Evolutionary conservation across 1,284 basidiomycete genomes (phyloP), one percentile per base, ranked within the genome.

Genomic region (Cutaneotrichosporon dermatis): DNA sequence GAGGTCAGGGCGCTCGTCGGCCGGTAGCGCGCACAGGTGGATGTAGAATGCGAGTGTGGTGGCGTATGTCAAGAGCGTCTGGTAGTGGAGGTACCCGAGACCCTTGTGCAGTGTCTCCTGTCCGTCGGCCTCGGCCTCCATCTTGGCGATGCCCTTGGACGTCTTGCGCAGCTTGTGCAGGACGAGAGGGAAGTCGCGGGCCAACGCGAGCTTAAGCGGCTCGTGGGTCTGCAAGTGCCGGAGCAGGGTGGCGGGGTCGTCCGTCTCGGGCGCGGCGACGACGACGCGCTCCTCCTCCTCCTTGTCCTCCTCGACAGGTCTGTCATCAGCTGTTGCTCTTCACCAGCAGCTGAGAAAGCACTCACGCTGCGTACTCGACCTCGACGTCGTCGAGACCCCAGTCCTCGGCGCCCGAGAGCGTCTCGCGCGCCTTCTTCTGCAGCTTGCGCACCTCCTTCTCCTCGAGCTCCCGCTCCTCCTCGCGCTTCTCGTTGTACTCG

Each of bases 21-120:
- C 82, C 76, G 74, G 89, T 84, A 78, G 86, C 83, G 88, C 81
- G 12, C 90, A 86, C 34, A 99, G 83, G 75, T 94, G 87, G 54
- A 99, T 82, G 80, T 96, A 98, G 80, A 94, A 98, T 0, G 93
- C 89, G 49, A 98, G 86, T 1, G 87, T 88, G 1, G 92, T 90
- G 8, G 89, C 83, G 75, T 99, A 99, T 8, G 93, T 90, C 48
- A 95, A 79, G 2, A 96, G 82, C 1, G 91, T 85, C 81, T 97
- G 79, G 61, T 78, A 79, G 64, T 79, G 78, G 43, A 78, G 62
- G 71, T 76, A 79, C n/a, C 75, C 77, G 8, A 79, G 62, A 43
- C 75, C 76, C 59, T 76, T 76, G 54, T 77, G 74, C 51, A 79
- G 62, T 11, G 61, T 59, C 56, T 68, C 70, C 34, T 76, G 65